A percentile compares a stretch with the other conserved stretches of the same genome.
Conservation (phyloP, 2,329 filamentous ascomycete genomes). For the Microcyclosporella mali region DNA sequence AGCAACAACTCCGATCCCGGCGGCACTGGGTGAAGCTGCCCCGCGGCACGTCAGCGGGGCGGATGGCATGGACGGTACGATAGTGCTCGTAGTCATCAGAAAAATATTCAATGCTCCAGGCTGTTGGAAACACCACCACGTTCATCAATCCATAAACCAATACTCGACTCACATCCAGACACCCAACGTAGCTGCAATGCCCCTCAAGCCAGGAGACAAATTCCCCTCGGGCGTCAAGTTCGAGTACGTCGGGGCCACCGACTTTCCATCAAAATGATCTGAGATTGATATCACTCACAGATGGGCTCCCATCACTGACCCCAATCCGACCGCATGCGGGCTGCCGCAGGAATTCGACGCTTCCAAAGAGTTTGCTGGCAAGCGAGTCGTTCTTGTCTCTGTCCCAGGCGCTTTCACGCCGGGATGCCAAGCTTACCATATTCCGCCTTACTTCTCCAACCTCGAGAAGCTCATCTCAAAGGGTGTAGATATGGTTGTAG, state of each 20-base stretch:
- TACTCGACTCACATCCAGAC: too few relatives aligned
- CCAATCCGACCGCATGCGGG: conserved; percentile 67
- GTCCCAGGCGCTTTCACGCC: conserved; percentile 72
- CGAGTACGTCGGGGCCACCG: conserved; percentile 42
- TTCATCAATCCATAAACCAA: too few relatives aligned
- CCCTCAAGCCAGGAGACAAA: conserved; percentile 71
- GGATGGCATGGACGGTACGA: too few relatives aligned
- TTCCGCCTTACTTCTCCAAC: conserved; percentile 73
- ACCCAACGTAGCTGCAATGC: conserved; percentile 17
- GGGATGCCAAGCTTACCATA: conserved; percentile 73
- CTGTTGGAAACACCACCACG: too few relatives aligned
- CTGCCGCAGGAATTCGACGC: conserved; percentile 72
- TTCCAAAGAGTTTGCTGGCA: conserved; percentile 65
- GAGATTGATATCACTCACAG: conserved; percentile 33
- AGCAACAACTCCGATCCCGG: too few relatives aligned
- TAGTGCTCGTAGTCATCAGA: too few relatives aligned
- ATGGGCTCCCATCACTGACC: conserved; percentile 74
- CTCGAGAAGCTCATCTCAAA: conserved; percentile 65
- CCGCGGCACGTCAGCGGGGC: too few relatives aligned
- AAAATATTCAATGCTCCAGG: too few relatives aligned
- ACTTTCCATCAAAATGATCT: conserved; percentile 26
- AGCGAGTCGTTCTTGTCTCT: conserved; percentile 65
- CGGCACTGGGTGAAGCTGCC: too few relatives aligned
- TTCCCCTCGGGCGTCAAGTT: conserved; percentile 80
- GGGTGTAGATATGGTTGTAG: conserved; percentile 74